Evolutionary conservation across 768 basidiomycete species (phyloP), one percentile per base, ranked within the genome.

Genomic region (Russula dissimulans): DNA sequence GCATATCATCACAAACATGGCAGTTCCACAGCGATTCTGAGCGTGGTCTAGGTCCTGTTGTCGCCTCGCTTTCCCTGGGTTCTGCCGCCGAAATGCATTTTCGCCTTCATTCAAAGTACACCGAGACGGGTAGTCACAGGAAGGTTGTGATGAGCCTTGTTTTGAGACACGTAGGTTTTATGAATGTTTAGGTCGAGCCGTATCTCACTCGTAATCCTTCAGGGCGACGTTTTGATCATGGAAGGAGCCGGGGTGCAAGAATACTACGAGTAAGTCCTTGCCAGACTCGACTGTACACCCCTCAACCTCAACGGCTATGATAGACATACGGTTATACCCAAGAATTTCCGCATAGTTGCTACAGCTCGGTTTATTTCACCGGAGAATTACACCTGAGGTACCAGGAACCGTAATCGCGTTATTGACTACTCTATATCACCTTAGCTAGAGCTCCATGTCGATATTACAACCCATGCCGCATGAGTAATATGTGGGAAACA

Each of bases 11-110:
- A 18, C 34, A 9, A 42, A 34, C 22, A 14, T 34, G 9, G 11
- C 12, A 89, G 87, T 91, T 89, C 68, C 89, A 91, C 65, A 89
- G 85, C 61, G 89, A 92, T 66, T 80, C 79, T 56, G 89, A 92
- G 72, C 73, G 74, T 11, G 90, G 88, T 4, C 72, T 92, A 4
- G 89, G 88, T 3, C 84, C 85, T 4, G 65, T 80, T 4, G 83
- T 92, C 3, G 89, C 89, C 1, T 86, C 88, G 8, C 71, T 92
- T 49, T 91, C 89, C 0, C 72, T 92, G 18, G 89, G 89, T 42
- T 83, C 88, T 6, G 77, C 86, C 8, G 89, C 90, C 0, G 68
- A 84, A 52, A 92, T 92, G 87, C 83, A 89, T 67, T 92, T 92
- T 69, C 82, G 89, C 22, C 69, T 77, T 32, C 78, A 74, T 61